Percentiles rank a stretch among this genome's conserved stretches.
These are phyloP conservation scores for Cucurbita maxima DNA, from an alignment of 306 rosid genomes.

Conservation along the genomic window DNA sequence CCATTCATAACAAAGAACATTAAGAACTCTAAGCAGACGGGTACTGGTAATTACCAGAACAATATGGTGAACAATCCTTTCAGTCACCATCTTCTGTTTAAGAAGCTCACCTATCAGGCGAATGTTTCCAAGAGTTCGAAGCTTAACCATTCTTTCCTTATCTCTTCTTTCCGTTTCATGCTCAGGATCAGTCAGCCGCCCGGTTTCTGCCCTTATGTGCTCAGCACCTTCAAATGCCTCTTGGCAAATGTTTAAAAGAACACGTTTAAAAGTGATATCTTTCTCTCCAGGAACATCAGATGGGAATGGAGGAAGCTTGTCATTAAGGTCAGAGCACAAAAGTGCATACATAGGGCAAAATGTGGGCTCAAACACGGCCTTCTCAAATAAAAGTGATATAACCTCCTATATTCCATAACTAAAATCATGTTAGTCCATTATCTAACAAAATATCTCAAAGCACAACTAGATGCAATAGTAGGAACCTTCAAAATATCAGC, in stretches of 20 bases:
- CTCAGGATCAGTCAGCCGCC: conserved; percentile 27
- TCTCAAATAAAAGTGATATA: conserved; percentile 24
- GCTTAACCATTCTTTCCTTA: conserved; percentile 24
- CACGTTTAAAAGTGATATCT: conserved; percentile 23
- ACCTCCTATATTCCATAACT: conserved; percentile 16
- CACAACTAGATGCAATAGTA: not conserved
- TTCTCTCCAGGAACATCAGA: conserved; percentile 23
- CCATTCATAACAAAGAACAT: not conserved
- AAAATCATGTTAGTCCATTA: not conserved
- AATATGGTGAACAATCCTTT: conserved; percentile 31
- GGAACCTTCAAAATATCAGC: conserved; percentile 27
- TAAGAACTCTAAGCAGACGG: not conserved
- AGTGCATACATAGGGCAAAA: conserved; percentile 33
- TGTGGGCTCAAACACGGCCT: conserved; percentile 34
- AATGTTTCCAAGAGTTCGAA: conserved; percentile 30
- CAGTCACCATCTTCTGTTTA: conserved; percentile 30
- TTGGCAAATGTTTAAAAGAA: conserved; percentile 26
- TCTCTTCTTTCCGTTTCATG: conserved; percentile 25
- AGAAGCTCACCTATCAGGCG: conserved; percentile 33
- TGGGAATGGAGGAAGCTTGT: conserved; percentile 22
- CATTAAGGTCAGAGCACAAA: conserved; percentile 25
- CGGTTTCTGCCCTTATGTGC: conserved; percentile 18
- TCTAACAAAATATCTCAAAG: not conserved
- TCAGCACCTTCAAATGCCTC: conserved; percentile 33
- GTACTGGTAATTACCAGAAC: conserved; percentile 18